phyloP scores from a whole-genome alignment of 805 yeast genomes.

The Ogataea nakhonphanomensis region DNA sequence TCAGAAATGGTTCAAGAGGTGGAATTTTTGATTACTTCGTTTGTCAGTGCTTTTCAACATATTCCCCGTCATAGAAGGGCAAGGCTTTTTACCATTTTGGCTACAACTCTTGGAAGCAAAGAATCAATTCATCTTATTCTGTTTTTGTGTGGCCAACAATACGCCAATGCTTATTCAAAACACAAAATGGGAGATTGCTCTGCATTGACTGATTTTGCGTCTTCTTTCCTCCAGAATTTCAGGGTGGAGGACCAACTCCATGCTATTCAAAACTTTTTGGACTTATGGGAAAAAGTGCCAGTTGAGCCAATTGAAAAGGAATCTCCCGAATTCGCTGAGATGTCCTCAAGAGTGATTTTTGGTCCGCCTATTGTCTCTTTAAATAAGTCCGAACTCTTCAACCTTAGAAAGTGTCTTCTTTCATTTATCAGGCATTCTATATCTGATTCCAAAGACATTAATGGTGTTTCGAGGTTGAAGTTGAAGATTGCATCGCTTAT shows the following conservation, averaged over 20 bases:
- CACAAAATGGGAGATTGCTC: constrained; percentile 65
- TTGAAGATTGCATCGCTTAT: constrained; percentile 35
- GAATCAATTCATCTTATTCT: constrained; percentile 68
- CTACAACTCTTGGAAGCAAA: constrained; percentile 67
- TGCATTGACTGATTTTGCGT: constrained; percentile 66
- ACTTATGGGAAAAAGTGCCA: constrained; percentile 51
- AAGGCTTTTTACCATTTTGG: constrained; percentile 72
- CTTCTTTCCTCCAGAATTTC: constrained; percentile 67
- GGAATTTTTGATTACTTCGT: constrained; percentile 81
- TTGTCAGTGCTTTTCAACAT: constrained; percentile 91
- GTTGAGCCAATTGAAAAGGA: constrained; percentile 37
- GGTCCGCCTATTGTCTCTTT: constrained; percentile 56
- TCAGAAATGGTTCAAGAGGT: constrained; percentile 55
- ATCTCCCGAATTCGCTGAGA: constrained; percentile 33
- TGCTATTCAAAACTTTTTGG: constrained; percentile 49
- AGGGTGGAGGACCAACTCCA: constrained; percentile 61
- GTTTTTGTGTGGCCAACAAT: constrained; percentile 79
- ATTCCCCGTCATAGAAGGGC: constrained; percentile 96
- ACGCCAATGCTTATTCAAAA: constrained; percentile 48
- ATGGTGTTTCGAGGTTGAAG: constrained; percentile 43
- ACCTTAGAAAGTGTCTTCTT: constrained; percentile 49
- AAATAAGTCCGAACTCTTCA: constrained; percentile 44
- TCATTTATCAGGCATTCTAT: constrained; percentile 54
- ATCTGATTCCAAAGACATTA: constrained; percentile 36
- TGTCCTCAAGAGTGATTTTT: constrained; percentile 57